Evolutionary conservation across 352 stramenopile species (phyloP), one percentile per base, ranked within the genome.

Genomic region (Phytophthora sp.): DNA sequence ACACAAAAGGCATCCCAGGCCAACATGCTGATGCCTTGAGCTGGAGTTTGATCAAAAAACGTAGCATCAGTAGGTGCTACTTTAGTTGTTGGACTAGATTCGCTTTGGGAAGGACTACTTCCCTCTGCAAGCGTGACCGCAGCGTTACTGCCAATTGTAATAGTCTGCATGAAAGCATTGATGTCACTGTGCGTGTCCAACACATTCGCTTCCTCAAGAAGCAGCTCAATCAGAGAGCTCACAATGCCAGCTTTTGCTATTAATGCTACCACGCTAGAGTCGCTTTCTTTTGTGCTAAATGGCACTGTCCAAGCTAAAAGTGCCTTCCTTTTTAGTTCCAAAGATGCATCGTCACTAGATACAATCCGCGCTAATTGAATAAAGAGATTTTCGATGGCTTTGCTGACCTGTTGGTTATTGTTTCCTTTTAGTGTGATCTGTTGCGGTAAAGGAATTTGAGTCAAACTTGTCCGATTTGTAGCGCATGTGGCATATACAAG

Each of bases 361-460:
- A 85, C 35, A 34, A 87, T 45, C 13, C 77, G 71, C 15, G 75
- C 58, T 18, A 83, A 32, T 13, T 75, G 74, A 32, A 88, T 56
- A 48, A 78, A 88, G 13, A 88, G 58, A 48, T 87, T 88, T 41
- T 88, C 79, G n/a, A 87, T 53, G 8, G 61, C 50, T 18, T 74
- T 72, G n/a, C 35, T 27, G 17, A 69, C 35, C 4, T 20, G n/a
- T 43, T 65, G 63, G 20, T 18, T 23, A 21, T 48, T 44, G 24
- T 49, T 12, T 55, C 43, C 27, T 34, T 24, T 35, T 7, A 58
- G 15, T 15, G n/a, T 43, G 11, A 43, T 37, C 4, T 15, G 17
- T 62, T 31, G 41, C 3, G 6, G 39, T 48, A 26, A 42, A 39
- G 15, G 26, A 23, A n/a, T 18, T 32, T 20, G n/a, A 30, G 6